Base-by-base conservation (phyloP, 805 yeast genomes). In the Candida vaughaniae region DNA sequence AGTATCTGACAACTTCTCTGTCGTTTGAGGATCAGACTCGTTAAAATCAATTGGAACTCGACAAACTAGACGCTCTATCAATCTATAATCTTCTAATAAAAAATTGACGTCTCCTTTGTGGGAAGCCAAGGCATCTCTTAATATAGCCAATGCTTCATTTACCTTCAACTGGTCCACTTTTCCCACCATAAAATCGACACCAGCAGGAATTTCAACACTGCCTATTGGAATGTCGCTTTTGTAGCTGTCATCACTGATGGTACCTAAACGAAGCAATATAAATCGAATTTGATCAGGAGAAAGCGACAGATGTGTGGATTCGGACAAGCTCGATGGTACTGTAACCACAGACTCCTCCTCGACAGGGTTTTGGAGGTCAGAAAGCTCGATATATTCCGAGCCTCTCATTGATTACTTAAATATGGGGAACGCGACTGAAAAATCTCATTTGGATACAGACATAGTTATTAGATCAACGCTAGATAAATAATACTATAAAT, bases 41-140 rank as follows among this genome's bases (percentile, higher is more conserved):
- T 26, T 40, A 11, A 16, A 16, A 27, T 29, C 32, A 8, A 3
- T 27, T 6, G 41, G 38, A 3, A 28, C 36, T 15, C 22, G 29
- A 5, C 35, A 19, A 1, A 41, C 20, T 6, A 35, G 34, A 6
- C 39, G 36, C 41, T 63, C 61, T 7, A 68, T 46, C 9, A 66
- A 45, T 14, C 42, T 37, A 43, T 63, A 67, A 42, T 67, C 73
- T 23, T 56, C 62, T 7, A 47, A 45, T 4, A 59, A 51, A 39
- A 58, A 67, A 39, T 68, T 68, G 25, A 66, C 66, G 41, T 58
- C 64, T 2, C 53, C 60, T 20, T 39, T 44, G 36, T 58, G 72
- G 6, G 60, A 68, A 1, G 45, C 70, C 39, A 68, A 50, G 2
- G 66, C 56, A 8, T 57, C 59, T 29, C 71, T 48, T 4, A 68